Evolutionary conservation across 2,329 filamentous ascomycete species (phyloP).

Genomic region (Ascomycota sp.): DNA sequence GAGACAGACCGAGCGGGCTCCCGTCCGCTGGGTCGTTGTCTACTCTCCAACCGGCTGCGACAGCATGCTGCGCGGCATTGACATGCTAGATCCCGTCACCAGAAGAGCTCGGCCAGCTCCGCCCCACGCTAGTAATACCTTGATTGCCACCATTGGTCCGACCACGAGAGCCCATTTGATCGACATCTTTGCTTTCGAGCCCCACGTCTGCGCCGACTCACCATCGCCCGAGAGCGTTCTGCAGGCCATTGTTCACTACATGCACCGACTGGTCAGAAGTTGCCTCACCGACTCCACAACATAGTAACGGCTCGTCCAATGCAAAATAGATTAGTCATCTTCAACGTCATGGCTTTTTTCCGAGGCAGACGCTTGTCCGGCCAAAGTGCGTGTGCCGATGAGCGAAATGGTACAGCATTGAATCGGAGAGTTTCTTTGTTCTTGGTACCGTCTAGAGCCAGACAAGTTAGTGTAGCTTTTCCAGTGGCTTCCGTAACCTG

Average conservation of each 20-base stretch:
- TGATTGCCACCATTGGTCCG: slow-evolving; percentile 76
- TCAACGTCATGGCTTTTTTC: too few relatives aligned
- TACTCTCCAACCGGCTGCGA: slow-evolving; percentile 49
- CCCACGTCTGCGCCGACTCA: slow-evolving; percentile 61
- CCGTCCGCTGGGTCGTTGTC: slow-evolving; percentile 51
- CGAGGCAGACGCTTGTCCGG: too few relatives aligned
- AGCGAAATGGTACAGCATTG: too few relatives aligned
- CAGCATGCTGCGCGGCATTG: slow-evolving; percentile 33
- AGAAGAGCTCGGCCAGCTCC: slow-evolving; percentile 14
- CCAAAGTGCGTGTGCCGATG: too few relatives aligned
- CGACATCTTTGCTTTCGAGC: slow-evolving; percentile 41
- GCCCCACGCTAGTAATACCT: slow-evolving; percentile 23
- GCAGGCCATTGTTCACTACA: slow-evolving; percentile 33
- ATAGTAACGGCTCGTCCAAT: too few relatives aligned
- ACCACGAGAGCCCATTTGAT: slow-evolving; percentile 65
- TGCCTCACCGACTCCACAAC: too few relatives aligned
- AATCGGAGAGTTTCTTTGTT: too few relatives aligned
- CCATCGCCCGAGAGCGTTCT: slow-evolving; percentile 68
- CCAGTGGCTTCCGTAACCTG: too few relatives aligned
- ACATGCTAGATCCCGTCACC: slow-evolving; percentile 25
- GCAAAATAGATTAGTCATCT: too few relatives aligned
- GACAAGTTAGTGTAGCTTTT: too few relatives aligned
- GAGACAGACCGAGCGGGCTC: slow-evolving; percentile 17
- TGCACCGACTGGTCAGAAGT: background rate
- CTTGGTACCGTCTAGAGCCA: too few relatives aligned